These are phyloP conservation scores for Tothia fuscella DNA, from an alignment of 2,329 filamentous ascomycete species.

Conservation along the genomic window DNA sequence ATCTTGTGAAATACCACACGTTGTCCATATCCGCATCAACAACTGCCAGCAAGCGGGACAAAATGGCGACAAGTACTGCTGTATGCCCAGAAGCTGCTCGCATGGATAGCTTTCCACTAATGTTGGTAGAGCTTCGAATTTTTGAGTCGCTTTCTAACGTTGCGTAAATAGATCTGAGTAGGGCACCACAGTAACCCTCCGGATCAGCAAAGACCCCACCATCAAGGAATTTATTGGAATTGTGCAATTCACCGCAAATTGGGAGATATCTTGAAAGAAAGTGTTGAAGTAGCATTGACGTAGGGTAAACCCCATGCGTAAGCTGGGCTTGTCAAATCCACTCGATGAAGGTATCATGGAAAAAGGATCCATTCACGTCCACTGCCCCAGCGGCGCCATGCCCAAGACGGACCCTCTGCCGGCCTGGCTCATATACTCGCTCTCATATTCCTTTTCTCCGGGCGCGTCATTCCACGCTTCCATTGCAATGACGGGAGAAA, in stretches of 20 bases:
- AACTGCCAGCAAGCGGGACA: too few species aligned
- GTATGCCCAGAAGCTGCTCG: too few species aligned
- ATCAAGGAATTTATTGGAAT: too few species aligned
- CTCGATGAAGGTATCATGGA: conserved; percentile 91
- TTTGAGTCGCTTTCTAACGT: too few species aligned
- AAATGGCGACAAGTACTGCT: too few species aligned
- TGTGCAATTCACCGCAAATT: conserved; percentile 91
- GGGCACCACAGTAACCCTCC: too few species aligned
- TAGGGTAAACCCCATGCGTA: conserved; percentile 95
- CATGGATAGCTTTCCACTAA: too few species aligned
- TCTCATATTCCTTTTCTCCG: conserved; percentile 78
- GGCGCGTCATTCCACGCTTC: conserved; percentile 77
- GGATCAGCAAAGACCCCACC: too few species aligned
- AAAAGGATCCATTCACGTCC: conserved; percentile 83
- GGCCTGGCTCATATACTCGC: conserved; percentile 91
- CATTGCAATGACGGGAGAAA: conserved; percentile 83
- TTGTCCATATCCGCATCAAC: too few species aligned
- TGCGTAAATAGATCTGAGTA: too few species aligned
- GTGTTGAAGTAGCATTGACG: conserved; percentile 85
- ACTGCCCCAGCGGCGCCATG: conserved; percentile 88
- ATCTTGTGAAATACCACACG: too few species aligned
- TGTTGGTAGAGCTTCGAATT: too few species aligned
- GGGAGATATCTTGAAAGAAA: conserved; percentile 93
- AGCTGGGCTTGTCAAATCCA: conserved; percentile 70
- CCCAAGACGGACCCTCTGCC: conserved; percentile 75